Base-by-base conservation (phyloP, 306 rosid species). In the Clitoria ternatea region DNA sequence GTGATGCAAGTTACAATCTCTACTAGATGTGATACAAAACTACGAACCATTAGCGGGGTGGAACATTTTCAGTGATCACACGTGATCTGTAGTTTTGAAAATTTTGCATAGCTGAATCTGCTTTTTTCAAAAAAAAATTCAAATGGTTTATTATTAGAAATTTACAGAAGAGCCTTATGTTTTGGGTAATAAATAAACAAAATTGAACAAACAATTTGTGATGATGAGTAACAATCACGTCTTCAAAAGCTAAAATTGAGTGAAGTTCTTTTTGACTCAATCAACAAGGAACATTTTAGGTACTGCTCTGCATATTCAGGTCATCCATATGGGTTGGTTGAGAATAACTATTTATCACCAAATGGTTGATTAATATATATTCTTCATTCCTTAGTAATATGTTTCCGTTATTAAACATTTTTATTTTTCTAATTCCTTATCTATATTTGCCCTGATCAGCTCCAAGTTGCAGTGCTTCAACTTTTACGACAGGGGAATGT, bases 401-500 rank as follows among this genome's bases (percentile, higher is more conserved):
- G n/a, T n/a, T n/a, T n/a, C n/a, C n/a, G n/a, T n/a, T 63, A 22
- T 29, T 44, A 35, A 17, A 68, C 27, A 40, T 39, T 40, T 11
- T 60, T 4, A 23, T 33, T 67, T 72, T 73, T 73, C 66, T 85
- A 49, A 87, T 73, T 20, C 23, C 12, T 62, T 76, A 9, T 20
- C 37, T 39, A 20, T 71, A 26, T 39, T 69, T 83, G 40, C 3
- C 24, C 4, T 67, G 54, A 39, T 29, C 83, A 61, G 66, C 3
- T 59, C 63, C 91, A 37, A 61, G 45, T 4, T 94, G 97, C 89
- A 72, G 52, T 36, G 66, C 81, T 27, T 19, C 84, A 54, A 76
- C 79, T 53, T 49, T 77, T 65, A 15, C 85, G 37, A 78, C 91
- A 32, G 88, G 88, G 0, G 78, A 63, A 36, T 94, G 95, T 49